Base-by-base conservation (phyloP, 257 asterid genomes). In the Primulina eburnea region DNA sequence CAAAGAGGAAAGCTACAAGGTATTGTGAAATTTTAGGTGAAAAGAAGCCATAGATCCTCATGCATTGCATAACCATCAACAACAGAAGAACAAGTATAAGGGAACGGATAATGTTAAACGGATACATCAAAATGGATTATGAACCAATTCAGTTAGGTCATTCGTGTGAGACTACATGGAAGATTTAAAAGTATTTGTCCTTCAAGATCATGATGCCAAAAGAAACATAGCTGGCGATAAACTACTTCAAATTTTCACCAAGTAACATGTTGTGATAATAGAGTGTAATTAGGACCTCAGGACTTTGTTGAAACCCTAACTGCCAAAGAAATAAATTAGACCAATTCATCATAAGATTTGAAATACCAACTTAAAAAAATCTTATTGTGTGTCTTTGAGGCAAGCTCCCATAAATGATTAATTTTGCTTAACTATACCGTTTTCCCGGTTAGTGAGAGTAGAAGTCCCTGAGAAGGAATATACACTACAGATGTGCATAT, bases 181-280 rank as follows among this genome's bases (percentile, higher is more conserved):
- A 73, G 67, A 40, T 10, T 64, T 21, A 21, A 55, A 64, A 73
- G 77, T 43, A 14, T 66, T 38, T 47, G 29, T 37, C 77, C 58
- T 66, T 30, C 57, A 18, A 35, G 20, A 26, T 35, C 50, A 12
- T 43, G 55, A 43, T 43, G 55, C 18, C 55, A 43, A 43, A 28
- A n/a, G 60, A 4, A 9, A 33, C 34, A 17, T 16, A 30, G 40
- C 26, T 56, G 10, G 9, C 34, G 33, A 56, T 14, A 17, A 55
- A 18, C 5, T 58, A 59, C 68, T 58, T 17, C 17, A 29, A 59
- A 56, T 20, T 57, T 40, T 53, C 62, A 65, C 40, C 32, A 10
- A 20, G 60, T 66, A 68, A 73, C 32, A 38, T 62, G 38, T 20
- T 47, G 53, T 33, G 40, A 62, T 18, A 5, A 3, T 32, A 17